Evolutionary conservation across 495 filamentous ascomycete species (phyloP), one percentile per base, ranked within the genome.

Genomic region (Melanomma pulvis-pyrius): DNA sequence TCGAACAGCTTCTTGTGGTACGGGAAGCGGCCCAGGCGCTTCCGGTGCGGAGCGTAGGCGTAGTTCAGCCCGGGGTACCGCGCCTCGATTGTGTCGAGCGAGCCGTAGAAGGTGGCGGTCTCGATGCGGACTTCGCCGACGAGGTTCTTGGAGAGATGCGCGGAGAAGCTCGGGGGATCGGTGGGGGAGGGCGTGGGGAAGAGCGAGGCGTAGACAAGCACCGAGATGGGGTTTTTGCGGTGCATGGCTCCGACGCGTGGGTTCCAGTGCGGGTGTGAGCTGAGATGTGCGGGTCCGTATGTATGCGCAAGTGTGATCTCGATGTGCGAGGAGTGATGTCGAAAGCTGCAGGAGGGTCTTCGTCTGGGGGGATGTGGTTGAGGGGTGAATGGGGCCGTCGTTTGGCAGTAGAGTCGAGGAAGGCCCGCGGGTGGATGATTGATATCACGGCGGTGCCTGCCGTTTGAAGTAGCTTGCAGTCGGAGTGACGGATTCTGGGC

Each of bases 41-140:
- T 87, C 70, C 92, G 91, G 79, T 97, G 92, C 19, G 88, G 89
- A 3, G 80, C 80, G 73, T 90, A 82, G 39, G 86, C 87, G 78
- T 97, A 97, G 79, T 97, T 92, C 47, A 97, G 82, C 28, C 92
- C 92, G 0, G 92, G 92, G 68, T 97, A 96, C 69, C 92, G 91
- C 47, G 92, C 91, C 81, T 96, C 92, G 51, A 90, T 84, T 51
- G 85, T 92, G 75, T 93, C 90, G 24, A 92, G 83, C 71, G 88
- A 85, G 59, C 92, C 92, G 75, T 96, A 96, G 79, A 93, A 97
- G 29, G 85, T 85, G 55, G 87, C 85, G 2, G 90, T 92, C 74
- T 97, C 92, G 71, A 90, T 82, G 44, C 91, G 89, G 53, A 97
- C 91, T 82, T 97, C 92, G 13, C 88, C 90, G n/a, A 97, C 87